Evolutionary conservation across 352 stramenopile genomes (phyloP), one percentile per base, ranked within the genome.

Genomic region (Hyaloperonospora arabidopsidis): DNA sequence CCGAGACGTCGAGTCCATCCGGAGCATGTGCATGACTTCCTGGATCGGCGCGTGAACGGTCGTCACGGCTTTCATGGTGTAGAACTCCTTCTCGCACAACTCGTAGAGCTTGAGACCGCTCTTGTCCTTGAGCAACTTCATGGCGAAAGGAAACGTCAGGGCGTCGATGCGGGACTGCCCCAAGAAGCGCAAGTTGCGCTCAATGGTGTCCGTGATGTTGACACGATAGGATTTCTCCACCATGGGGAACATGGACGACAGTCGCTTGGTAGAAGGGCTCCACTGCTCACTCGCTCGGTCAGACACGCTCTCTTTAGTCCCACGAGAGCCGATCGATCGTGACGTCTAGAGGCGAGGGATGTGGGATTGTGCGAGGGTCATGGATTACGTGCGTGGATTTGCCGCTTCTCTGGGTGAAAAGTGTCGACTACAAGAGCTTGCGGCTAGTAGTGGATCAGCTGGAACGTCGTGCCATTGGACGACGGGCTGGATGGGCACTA

Each of bases 191-290:
- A 93, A 54, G 63, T 93, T 80, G 45, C 83, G 76, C 72, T 91
- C 83, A 50, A 93, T 90, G 66, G 85, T 76, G 11, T 83, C 68
- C 28, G 77, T 90, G 56, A 93, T 83, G 23, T 76, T 67, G 57
- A 84, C 70, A 45, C 77, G 73, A 57, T 87, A 91, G 41, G 80
- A 85, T 65, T 91, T 91, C 65, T 91, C 80, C 34, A 93, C 80
- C 52, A 87, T 74, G 49, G 77, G 79, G 68, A 91, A 91, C 76
- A 93, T 87, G 43, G 79, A 88, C 60, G 79, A 84, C 60, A 74
- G n/a, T 41, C 13, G 11, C 19, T 21, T 44, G 35, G 17, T 41
- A n/a, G n/a, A n/a, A n/a, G n/a, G n/a, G n/a, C n/a, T n/a, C n/a
- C n/a, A n/a, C n/a, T n/a, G n/a, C n/a, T n/a, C n/a, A n/a, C n/a